Evolutionary conservation across 495 filamentous ascomycete genomes (phyloP), one percentile per base, ranked within the genome.

Genomic region (Hypomontagnella monticulosa): DNA sequence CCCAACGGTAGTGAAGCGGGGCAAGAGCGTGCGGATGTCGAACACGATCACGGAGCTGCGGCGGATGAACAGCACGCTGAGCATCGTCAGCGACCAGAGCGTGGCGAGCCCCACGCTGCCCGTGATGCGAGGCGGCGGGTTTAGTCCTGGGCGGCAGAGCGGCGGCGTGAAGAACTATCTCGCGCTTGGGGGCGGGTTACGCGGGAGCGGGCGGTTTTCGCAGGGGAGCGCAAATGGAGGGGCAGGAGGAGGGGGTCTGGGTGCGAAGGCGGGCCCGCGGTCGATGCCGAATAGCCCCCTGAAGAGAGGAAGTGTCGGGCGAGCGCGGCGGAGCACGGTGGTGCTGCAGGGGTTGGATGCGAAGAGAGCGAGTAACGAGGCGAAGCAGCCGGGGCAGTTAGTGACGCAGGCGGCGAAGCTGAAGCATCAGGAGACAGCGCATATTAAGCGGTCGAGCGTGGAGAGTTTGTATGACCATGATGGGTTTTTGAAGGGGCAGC

Each of bases 401-500:
- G 8, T 55, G 38, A 68, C 60, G 8, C 55, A 50, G 4, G 56
- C 53, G 1, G 10, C 63, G 30, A 61, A 60, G 20, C 44, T 68
- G 23, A 58, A 15, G 40, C 61, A 54, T 4, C 54, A 55, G 37
- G 55, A 64, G 20, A 34, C 53, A 33, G n/a, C 32, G 5, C 23
- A 27, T 6, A 27, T 34, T 0, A 66, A 59, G n/a, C 58, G 59
- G 16, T 40, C 15, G 16, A 75, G 70, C 15, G 40, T 63, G 10
- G 64, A 74, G 18, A 76, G 72, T 47, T 42, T 76, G 43, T 82
- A 80, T 64, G 79, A 82, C 67, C 48, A 74, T 38, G 74, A 79
- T 23, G 80, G 80, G 10, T 82, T 81, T 56, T 49, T 82, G 68
- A 76, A 69, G 53, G 71, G 67, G 15, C 68, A 66, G 37, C 47